These are phyloP conservation scores for Aspergillus tubingensis DNA, from an alignment of 2,329 filamentous ascomycete species.

Conservation along the genomic window DNA sequence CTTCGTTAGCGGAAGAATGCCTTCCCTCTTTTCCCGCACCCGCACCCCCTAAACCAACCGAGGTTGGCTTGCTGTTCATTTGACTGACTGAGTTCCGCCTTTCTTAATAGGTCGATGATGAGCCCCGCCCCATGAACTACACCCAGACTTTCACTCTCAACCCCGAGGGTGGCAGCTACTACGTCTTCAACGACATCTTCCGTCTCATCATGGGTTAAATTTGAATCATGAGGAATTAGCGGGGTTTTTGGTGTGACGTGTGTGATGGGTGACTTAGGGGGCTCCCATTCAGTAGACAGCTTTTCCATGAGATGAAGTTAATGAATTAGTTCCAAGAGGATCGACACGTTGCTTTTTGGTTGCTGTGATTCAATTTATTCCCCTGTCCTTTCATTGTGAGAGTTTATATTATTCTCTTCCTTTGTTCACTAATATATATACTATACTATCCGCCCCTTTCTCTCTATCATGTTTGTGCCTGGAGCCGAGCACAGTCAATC, in stretches of 20 bases:
- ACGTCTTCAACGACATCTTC: slow-evolving; percentile 93
- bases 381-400: background rate
- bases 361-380: background rate
- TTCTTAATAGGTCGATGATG: slow-evolving; percentile 71
- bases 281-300: background rate
- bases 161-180: slow-evolving; percentile 73
- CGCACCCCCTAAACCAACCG: no score
- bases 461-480: background rate
- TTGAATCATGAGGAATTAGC: background rate
- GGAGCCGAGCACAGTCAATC: background rate
- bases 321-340: slow-evolving; percentile 15
- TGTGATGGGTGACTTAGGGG: background rate
- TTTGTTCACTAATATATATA: background rate
- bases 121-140: slow-evolving; percentile 86
- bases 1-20: background rate
- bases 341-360: background rate
- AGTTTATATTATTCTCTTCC: background rate
- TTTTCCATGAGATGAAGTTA: slow-evolving; percentile 16
- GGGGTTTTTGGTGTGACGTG: background rate
- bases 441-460: background rate
- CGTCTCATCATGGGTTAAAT: slow-evolving; percentile 62
- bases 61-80: background rate
- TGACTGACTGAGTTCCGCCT: background rate
- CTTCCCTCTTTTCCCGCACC: no score
- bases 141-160: slow-evolving; percentile 85